These are phyloP conservation scores for Aspergillus sp. DNA, from an alignment of 2,329 filamentous ascomycete genomes.

Conservation along the genomic window DNA sequence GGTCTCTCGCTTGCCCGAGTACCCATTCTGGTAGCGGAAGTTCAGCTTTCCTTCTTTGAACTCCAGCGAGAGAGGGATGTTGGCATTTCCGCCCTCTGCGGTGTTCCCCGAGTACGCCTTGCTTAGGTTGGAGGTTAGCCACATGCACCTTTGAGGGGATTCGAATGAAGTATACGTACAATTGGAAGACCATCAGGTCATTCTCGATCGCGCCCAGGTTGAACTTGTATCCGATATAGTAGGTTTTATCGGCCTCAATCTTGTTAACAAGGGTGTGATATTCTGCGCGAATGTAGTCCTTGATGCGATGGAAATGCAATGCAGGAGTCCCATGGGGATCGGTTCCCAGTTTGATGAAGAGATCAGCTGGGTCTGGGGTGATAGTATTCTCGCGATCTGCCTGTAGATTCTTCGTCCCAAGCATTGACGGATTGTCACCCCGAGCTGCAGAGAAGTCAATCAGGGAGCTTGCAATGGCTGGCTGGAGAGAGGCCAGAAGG, in stretches of 20 bases:
- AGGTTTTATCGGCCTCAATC: conserved; percentile 9
- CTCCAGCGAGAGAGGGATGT: conserved; percentile 13
- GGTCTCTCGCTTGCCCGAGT: conserved; percentile 1
- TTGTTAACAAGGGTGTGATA: conserved; percentile 12
- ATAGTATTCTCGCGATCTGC: conserved; percentile 7
- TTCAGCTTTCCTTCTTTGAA: conserved; percentile 9
- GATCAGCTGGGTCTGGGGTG: conserved; percentile 7
- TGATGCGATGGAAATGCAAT: conserved; percentile 14
- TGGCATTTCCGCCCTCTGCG: conserved; percentile 3
- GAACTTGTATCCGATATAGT: conserved; percentile 14
- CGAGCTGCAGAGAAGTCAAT: conserved; percentile 12
- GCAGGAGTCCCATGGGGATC: conserved; percentile 12
- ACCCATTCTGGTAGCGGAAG: conserved; percentile 9
- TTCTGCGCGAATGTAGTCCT: conserved; percentile 15
- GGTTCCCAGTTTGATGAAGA: conserved; percentile 16
- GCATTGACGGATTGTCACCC: conserved; percentile 11
- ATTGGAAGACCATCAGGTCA: conserved; percentile 13
- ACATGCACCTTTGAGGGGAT: neutral
- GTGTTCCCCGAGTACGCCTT: conserved; percentile 10
- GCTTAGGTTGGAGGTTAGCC: neutral
- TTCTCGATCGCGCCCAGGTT: conserved; percentile 7
- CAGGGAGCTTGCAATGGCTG: neutral
- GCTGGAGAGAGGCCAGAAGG: neutral
- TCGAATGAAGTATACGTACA: conserved; percentile 4
- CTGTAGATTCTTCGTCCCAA: conserved; percentile 15